phyloP scores from a whole-genome alignment of 2,329 filamentous ascomycete genomes.

The Lasiodiplodia sp. region DNA sequence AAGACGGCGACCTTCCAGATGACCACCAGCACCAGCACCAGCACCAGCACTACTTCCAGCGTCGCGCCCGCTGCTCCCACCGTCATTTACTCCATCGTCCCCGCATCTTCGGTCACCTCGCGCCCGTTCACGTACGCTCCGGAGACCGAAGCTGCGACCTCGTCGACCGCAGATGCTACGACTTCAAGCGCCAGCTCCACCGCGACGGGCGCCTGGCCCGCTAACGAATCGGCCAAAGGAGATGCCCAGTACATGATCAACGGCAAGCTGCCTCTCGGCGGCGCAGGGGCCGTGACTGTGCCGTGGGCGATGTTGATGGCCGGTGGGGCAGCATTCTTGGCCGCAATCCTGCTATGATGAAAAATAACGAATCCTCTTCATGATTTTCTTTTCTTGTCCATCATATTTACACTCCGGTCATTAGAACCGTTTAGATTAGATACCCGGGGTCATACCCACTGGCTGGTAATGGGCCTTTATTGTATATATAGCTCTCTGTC shows the following conservation, averaged over 20 bases:
- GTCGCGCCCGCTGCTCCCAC: background rate
- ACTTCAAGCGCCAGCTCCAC: background rate
- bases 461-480: background rate
- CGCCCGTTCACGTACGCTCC: conserved; percentile 14
- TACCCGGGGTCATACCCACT: conserved; percentile 6
- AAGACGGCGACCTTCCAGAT: background rate
- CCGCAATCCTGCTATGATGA: background rate
- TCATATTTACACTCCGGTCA: background rate
- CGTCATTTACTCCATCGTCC: background rate
- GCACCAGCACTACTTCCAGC: background rate
- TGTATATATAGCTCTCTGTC: background rate
- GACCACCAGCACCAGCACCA: background rate
- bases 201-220: background rate
- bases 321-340: background rate
- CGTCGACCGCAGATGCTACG: background rate
- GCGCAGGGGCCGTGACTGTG: background rate
- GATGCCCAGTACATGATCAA: conserved; percentile 16
- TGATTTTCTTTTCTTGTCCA: background rate
- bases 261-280: conserved; percentile 14
- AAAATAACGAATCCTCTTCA: background rate
- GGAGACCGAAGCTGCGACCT: background rate
- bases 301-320: background rate
- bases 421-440: conserved; percentile 1
- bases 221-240: conserved; percentile 1
- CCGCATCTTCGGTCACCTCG: background rate